These are phyloP conservation scores for Baorangia bicolor DNA, from an alignment of 768 basidiomycete genomes.

Conservation along the genomic window DNA sequence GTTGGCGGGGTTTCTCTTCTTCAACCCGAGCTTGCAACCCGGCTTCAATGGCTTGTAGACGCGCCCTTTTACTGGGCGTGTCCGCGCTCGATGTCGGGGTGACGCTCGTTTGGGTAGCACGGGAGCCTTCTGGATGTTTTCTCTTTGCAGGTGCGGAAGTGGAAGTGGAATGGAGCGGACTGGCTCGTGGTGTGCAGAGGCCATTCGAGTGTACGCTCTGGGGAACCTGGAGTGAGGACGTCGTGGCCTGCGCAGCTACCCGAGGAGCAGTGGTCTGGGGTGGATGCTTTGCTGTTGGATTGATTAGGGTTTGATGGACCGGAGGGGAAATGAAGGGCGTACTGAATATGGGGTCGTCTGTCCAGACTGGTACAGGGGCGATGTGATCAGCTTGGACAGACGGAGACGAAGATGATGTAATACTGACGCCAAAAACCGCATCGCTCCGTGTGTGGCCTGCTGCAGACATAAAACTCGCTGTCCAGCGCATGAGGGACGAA, in stretches of 20 bases:
- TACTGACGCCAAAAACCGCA: conserved; percentile 40
- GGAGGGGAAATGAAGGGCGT: background rate
- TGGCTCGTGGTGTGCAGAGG: conserved; percentile 1
- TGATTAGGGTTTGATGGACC: background rate
- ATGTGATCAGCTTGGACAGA: background rate
- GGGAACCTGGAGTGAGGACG: background rate
- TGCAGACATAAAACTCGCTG: conserved; percentile 41
- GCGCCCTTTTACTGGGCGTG: background rate
- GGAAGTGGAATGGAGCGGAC: background rate
- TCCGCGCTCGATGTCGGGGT: background rate
- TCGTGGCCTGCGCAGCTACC: background rate
- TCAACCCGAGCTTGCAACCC: conserved; percentile 6
- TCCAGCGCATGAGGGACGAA: background rate
- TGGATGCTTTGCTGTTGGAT: background rate
- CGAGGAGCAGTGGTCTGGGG: background rate
- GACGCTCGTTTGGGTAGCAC: background rate
- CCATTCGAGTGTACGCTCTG: background rate
- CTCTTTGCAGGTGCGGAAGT: conserved; percentile 1
- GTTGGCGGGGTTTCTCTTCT: background rate
- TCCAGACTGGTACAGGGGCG: conserved; percentile 31
- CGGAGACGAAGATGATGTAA: background rate
- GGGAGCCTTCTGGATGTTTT: background rate
- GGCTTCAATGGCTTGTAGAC: conserved; percentile 8
- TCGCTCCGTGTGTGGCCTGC: background rate
- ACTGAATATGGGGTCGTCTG: conserved; percentile 25